Percentiles rank a stretch among this genome's conserved stretches.
Conservation (phyloP, 2,329 filamentous ascomycete species). For the Chaetomium sp. region DNA sequence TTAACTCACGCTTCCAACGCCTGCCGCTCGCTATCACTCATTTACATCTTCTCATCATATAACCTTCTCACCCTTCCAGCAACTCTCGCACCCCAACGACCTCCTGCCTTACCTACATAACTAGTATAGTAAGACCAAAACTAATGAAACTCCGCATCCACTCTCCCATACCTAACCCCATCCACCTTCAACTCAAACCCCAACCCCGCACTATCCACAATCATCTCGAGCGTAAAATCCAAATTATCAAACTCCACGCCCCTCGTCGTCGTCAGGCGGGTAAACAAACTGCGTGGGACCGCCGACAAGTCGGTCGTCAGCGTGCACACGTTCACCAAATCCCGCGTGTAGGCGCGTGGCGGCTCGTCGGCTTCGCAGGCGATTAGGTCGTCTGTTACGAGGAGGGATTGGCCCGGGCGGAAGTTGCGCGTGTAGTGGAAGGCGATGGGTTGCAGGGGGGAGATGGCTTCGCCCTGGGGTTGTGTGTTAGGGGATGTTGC, state of each 20-base stretch:
- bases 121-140: not conserved
- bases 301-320: conserved; percentile 73
- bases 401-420: conserved; percentile 66
- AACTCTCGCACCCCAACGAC: not conserved
- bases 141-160: conserved; percentile 68
- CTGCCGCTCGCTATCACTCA: not conserved
- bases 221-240: conserved; percentile 78
- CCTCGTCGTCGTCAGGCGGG: conserved; percentile 67
- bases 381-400: conserved; percentile 75
- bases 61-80: not conserved
- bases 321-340: conserved; percentile 68
- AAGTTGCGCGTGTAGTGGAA: conserved; percentile 87
- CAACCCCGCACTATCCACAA: conserved; percentile 68
- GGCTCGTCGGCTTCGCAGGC: conserved; percentile 65
- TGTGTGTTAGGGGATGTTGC: too few relatives aligned
- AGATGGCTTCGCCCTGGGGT: conserved; percentile 62
- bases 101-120: not conserved
- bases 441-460: conserved; percentile 65
- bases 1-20: not conserved
- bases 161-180: conserved; percentile 67
- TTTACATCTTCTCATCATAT: not conserved
- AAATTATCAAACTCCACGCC: conserved; percentile 77
- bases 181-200: conserved; percentile 76
- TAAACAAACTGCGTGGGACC: conserved; percentile 68
- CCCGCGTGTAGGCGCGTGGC: conserved; percentile 52